Conservation (phyloP, 768 basidiomycete species). For the Cystofilobasidium capitatum region DNA sequence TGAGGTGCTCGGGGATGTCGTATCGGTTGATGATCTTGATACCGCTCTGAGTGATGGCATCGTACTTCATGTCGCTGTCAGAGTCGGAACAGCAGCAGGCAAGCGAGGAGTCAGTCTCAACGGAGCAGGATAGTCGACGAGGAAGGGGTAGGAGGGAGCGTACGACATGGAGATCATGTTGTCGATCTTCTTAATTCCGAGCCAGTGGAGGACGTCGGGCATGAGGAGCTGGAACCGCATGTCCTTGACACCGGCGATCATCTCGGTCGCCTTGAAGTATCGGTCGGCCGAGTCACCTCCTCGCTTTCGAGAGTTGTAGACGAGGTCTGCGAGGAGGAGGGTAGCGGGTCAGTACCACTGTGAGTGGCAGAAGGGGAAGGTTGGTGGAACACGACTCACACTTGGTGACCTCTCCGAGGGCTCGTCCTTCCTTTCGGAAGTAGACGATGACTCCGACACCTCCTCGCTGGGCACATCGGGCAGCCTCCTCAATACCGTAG, state of each 20-base stretch:
- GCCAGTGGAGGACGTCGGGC: conserved; percentile 93
- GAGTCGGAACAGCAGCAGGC: conserved; percentile 54
- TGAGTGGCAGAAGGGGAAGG: conserved; percentile 5
- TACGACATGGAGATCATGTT: conserved; percentile 54
- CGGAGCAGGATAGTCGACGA: too few species aligned
- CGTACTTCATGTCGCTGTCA: conserved; percentile 91
- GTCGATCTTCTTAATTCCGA: conserved; percentile 81
- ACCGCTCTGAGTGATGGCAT: conserved; percentile 81
- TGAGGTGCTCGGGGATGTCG: conserved; percentile 62
- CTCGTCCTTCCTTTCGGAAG: conserved; percentile 67
- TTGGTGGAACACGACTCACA: conserved; percentile 39
- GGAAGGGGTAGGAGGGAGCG: neutral
- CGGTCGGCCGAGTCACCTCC: conserved; percentile 84
- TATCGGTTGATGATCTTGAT: conserved; percentile 58
- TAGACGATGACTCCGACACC: conserved; percentile 61
- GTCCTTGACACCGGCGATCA: conserved; percentile 72
- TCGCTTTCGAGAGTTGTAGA: conserved; percentile 92
- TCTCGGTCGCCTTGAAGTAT: conserved; percentile 88
- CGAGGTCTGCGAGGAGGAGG: conserved; percentile 47
- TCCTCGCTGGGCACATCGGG: conserved; percentile 67
- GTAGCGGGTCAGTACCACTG: neutral
- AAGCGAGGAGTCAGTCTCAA: neutral
- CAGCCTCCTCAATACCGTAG: conserved; percentile 88
- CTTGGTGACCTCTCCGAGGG: conserved; percentile 88
- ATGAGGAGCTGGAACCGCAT: conserved; percentile 91